Base-by-base conservation (phyloP, 352 stramenopile species). In the Achlya hypogyna region DNA sequence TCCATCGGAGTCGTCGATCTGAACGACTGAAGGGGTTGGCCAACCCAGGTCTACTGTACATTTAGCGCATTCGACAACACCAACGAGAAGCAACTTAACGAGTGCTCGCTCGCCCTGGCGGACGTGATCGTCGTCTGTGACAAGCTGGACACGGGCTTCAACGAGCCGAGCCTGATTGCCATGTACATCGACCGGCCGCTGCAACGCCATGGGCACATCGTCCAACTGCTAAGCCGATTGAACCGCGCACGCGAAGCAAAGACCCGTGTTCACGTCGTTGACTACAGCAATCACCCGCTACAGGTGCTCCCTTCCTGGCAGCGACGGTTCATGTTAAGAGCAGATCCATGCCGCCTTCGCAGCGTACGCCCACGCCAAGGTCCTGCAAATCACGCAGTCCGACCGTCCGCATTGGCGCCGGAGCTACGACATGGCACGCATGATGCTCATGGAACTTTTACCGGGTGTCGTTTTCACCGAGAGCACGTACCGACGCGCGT, bases 121-220 rank as follows among this genome's bases (percentile, higher is more conserved):
- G 82, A 91, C 52, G 70, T 92, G 18, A 78, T 93, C 28, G 84
- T 93, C 65, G 85, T 93, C 5, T 93, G 85, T 72, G 85, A 93
- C 58, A 93, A 93, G 56, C 80, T 93, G 6, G 85, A 93, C 51
- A 93, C 85, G 1, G 85, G 85, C 2, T 93, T 89, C 75, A 93
- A 90, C 53, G 83, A 93, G 42, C 83, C 85, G 0, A 49, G 81
- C 34, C 73, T 93, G 16, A 71, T 78, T 4, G 82, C 76, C 25
- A 91, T 93, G 82, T 93, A 91, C 63, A 82, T 93, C n/a, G 85
- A 93, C 65, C 81, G 85, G 12, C 82, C 85, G 38, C 70, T 93
- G 35, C 78, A 78, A 5, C 79, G 79, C 5, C 84, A 74, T 23
- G 72, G 76, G 0, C 82, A 88, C 28, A 88, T 78, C 0, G 85